Conservation (phyloP, 495 filamentous ascomycete genomes). For the Daldinia grandis region DNA sequence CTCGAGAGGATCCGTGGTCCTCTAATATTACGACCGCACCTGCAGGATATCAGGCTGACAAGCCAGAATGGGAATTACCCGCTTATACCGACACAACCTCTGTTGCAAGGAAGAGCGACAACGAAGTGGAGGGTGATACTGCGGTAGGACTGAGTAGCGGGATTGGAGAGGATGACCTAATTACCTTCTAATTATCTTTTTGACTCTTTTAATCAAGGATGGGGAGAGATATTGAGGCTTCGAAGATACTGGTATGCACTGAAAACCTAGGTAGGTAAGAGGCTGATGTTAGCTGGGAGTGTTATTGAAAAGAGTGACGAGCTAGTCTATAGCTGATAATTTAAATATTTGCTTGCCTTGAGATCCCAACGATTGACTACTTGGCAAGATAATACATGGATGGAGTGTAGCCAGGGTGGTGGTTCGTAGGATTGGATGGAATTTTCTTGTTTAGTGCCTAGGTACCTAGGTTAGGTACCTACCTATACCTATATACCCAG, state of each 20-base stretch:
- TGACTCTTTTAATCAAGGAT: not conserved
- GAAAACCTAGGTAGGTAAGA: not conserved
- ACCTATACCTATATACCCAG: no score
- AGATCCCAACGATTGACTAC: not conserved
- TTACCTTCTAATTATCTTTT: not conserved
- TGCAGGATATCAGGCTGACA: conserved; percentile 6
- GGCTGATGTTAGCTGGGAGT: not conserved
- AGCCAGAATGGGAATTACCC: conserved; percentile 25
- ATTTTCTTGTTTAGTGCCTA: no score
- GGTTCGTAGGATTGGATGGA: no score
- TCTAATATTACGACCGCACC: not conserved
- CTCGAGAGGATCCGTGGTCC: not conserved
- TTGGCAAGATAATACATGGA: not conserved
- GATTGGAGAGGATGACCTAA: not conserved
- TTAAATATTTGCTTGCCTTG: not conserved
- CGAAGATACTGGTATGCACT: not conserved
- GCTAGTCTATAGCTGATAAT: not conserved
- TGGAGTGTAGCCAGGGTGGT: no score
- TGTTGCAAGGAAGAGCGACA: not conserved
- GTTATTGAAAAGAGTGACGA: not conserved
- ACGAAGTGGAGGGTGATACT: not conserved
- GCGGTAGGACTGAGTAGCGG: no score
- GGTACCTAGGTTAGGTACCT: no score
- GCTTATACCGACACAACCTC: not conserved
- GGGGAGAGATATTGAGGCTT: not conserved